phyloP scores from a whole-genome alignment of 495 filamentous ascomycete species.

The Lasiosphaeria hispida region DNA sequence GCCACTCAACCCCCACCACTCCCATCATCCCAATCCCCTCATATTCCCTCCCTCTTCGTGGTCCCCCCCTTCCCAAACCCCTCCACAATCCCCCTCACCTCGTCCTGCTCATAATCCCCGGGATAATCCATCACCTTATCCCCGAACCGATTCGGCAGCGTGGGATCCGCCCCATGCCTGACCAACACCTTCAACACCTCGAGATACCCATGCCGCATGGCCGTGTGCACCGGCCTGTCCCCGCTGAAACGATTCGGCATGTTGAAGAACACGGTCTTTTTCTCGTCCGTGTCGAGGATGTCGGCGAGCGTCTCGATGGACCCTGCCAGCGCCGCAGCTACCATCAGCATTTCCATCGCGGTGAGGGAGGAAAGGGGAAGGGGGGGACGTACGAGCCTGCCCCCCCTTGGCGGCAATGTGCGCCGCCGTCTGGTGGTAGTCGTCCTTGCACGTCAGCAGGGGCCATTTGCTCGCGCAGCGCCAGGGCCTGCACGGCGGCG shows the following conservation, averaged over 20 bases:
- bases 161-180: slow-evolving; percentile 28
- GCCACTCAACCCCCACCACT: no score
- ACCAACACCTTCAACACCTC: slow-evolving; percentile 24
- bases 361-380: no score
- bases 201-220: slow-evolving; percentile 29
- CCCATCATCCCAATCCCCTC: neutral
- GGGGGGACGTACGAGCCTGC: slow-evolving; percentile 15
- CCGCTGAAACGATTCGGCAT: slow-evolving; percentile 31
- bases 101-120: slow-evolving; percentile 26
- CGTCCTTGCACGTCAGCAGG: slow-evolving; percentile 29
- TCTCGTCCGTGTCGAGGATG: slow-evolving; percentile 18
- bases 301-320: slow-evolving; percentile 28
- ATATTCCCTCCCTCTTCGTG: neutral
- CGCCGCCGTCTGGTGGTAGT: slow-evolving; percentile 31
- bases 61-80: slow-evolving; percentile 9
- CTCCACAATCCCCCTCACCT: slow-evolving; percentile 25
- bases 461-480: slow-evolving; percentile 20
- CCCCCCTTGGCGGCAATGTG: slow-evolving; percentile 31
- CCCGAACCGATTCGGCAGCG: slow-evolving; percentile 29
- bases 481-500: slow-evolving; percentile 19
- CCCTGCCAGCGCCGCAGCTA: slow-evolving; percentile 2
- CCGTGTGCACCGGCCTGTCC: slow-evolving; percentile 30
- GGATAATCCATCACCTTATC: slow-evolving; percentile 28
- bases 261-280: slow-evolving; percentile 27
- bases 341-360: neutral